These are phyloP conservation scores for Toxicodendron radicans DNA, from an alignment of 345 rosid species.

Conservation along the genomic window DNA sequence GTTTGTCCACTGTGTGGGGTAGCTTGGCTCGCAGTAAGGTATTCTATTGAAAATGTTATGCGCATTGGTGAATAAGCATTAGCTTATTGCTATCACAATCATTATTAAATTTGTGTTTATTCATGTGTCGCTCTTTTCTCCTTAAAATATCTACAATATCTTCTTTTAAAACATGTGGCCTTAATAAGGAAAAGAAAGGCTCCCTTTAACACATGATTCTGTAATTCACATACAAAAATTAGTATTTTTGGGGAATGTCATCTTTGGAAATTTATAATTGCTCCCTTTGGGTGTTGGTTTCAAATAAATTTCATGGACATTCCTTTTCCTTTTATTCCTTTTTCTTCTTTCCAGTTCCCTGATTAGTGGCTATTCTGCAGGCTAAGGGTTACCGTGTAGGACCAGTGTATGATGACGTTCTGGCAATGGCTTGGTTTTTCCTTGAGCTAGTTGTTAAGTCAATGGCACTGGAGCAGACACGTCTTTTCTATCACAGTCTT, in stretches of 20 bases:
- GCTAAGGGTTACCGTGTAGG: slow-evolving; percentile 99
- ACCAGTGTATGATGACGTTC: slow-evolving; percentile 97
- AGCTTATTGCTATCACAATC: background rate
- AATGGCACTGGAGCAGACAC: slow-evolving; percentile 97
- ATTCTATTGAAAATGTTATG: slow-evolving; percentile 5
- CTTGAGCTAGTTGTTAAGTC: slow-evolving; percentile 98
- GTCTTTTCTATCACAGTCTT: slow-evolving; percentile 78
- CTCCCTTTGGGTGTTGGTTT: background rate
- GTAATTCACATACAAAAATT: background rate
- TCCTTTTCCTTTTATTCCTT: background rate
- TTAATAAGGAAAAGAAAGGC: background rate
- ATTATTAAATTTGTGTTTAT: background rate
- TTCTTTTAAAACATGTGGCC: background rate
- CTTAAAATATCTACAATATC: background rate
- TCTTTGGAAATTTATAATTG: background rate
- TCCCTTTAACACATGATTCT: background rate
- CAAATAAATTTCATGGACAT: background rate
- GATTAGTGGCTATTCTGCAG: slow-evolving; percentile 43
- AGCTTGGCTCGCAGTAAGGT: slow-evolving; percentile 99
- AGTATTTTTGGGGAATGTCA: background rate
- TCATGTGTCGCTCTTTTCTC: background rate
- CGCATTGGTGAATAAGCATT: background rate
- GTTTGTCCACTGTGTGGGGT: slow-evolving; percentile 97
- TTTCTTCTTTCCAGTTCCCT: background rate
- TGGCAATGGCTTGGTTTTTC: slow-evolving; percentile 99